Conservation (phyloP, 257 asterid species). For the Eucommia ulmoides region DNA sequence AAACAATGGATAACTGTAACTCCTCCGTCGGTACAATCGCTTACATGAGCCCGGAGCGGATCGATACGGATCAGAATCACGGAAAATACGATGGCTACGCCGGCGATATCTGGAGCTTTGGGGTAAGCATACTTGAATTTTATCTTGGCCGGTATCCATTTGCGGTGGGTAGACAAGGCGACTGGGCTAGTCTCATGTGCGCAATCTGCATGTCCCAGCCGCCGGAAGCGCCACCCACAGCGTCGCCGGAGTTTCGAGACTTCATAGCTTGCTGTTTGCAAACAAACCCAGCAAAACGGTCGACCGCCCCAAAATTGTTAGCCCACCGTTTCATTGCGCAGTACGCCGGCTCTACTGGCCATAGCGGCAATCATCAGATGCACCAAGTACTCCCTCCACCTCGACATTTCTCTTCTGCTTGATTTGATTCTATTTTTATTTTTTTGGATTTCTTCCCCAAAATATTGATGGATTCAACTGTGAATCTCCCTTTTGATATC, state of each 20-base stretch:
- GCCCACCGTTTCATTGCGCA: background rate
- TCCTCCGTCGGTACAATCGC: slow-evolving; percentile 1
- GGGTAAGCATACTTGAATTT: slow-evolving; percentile 1
- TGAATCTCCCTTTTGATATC: no score
- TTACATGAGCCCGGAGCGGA: slow-evolving; percentile 1
- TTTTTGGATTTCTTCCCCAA: no score
- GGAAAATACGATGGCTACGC: background rate
- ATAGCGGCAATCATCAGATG: background rate
- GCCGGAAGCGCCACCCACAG: background rate
- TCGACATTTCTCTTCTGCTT: background rate
- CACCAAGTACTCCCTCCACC: background rate
- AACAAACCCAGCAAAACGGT: background rate
- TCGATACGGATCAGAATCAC: background rate
- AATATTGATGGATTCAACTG: no score
- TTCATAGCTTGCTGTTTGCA: background rate
- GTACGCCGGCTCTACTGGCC: background rate
- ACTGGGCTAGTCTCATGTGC: slow-evolving; percentile 2
- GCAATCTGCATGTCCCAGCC: slow-evolving; percentile 3
- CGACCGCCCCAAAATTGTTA: background rate
- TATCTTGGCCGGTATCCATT: background rate
- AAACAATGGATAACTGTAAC: background rate
- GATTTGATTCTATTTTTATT: no score
- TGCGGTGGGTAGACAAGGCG: background rate
- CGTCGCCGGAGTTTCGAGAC: background rate
- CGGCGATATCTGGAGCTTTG: slow-evolving; percentile 1